These are phyloP conservation scores for Cyclocybe cylindracea DNA, from an alignment of 768 basidiomycete species.

Conservation along the genomic window DNA sequence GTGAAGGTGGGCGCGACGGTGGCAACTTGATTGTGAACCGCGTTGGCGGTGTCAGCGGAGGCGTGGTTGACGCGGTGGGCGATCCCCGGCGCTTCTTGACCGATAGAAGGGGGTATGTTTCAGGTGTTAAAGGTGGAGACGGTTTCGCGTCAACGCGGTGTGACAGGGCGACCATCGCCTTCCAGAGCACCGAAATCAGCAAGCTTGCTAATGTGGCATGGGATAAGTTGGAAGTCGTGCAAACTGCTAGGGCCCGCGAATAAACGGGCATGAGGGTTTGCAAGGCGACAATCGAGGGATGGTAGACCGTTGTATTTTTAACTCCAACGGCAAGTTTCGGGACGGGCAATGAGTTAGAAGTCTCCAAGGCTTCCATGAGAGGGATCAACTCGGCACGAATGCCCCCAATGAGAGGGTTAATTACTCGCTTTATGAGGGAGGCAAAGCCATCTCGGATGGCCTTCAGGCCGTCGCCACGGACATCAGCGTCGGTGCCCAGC, in stretches of 20 bases:
- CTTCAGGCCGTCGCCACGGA: conserved; percentile 69
- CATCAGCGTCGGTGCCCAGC: conserved; percentile 61
- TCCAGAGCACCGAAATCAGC: conserved; percentile 76
- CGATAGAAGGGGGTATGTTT: conserved; percentile 25
- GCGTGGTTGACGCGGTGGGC: conserved; percentile 37
- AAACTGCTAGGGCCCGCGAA: conserved; percentile 54
- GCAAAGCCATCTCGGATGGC: conserved; percentile 68
- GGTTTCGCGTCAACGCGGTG: conserved; percentile 50
- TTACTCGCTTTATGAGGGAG: conserved; percentile 65
- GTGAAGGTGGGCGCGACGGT: conserved; percentile 68
- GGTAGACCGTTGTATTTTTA: conserved; percentile 38
- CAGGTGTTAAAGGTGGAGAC: conserved; percentile 42
- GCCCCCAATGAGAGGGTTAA: conserved; percentile 61
- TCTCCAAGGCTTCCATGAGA: conserved; percentile 64
- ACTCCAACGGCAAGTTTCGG: conserved; percentile 29
- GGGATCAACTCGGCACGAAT: conserved; percentile 64
- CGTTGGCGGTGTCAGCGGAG: conserved; percentile 57
- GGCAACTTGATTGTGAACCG: conserved; percentile 70
- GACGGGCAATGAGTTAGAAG: conserved; percentile 29
- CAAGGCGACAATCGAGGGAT: conserved; percentile 62
- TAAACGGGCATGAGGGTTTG: conserved; percentile 66
- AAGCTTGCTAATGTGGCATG: conserved; percentile 69
- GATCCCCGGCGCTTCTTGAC: conserved; percentile 45
- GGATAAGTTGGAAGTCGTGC: conserved; percentile 51
- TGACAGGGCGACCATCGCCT: conserved; percentile 67